Evolutionary conservation across 2,329 filamentous ascomycete genomes (phyloP).

Genomic region (Paecilomyces niveus): DNA sequence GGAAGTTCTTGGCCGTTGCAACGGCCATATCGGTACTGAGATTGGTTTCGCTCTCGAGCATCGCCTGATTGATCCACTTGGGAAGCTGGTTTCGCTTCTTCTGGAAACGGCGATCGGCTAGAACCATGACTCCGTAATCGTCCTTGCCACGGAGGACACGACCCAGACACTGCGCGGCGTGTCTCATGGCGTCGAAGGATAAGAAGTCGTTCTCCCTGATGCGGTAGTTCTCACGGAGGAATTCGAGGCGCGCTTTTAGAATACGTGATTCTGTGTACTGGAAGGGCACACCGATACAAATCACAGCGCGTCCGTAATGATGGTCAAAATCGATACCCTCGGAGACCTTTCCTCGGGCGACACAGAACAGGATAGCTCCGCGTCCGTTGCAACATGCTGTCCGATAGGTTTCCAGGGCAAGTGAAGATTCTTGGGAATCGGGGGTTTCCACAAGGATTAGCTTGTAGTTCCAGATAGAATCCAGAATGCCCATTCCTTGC

Average conservation of each 20-base stretch:
- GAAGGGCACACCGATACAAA: constrained; percentile 96
- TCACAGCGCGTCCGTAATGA: constrained; percentile 89
- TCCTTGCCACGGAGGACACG: constrained; percentile 94
- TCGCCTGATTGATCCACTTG: constrained; percentile 90
- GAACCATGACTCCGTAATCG: constrained; percentile 99
- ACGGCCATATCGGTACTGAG: constrained; percentile 94
- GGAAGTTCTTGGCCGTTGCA: constrained; percentile 78
- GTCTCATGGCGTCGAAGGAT: constrained; percentile 99
- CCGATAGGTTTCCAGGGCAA: constrained; percentile 92
- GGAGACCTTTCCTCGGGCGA: constrained; percentile 92
- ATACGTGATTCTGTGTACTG: constrained; percentile 98
- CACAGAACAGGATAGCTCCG: constrained; percentile 86
- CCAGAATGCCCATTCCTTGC: constrained; percentile 97
- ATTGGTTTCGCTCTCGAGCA: constrained; percentile 79
- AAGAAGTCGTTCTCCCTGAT: constrained; percentile 97
- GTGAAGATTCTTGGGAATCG: constrained; percentile 91
- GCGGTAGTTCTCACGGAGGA: constrained; percentile 91
- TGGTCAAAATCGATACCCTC: constrained; percentile 99
- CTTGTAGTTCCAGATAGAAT: constrained; percentile 99
- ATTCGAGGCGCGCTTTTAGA: constrained; percentile 89
- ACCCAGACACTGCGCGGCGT: constrained; percentile 91
- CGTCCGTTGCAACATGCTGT: constrained; percentile 96
- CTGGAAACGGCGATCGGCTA: constrained; percentile 87
- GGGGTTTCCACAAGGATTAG: constrained; percentile 96
- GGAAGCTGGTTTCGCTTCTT: constrained; percentile 87